Evolutionary conservation across 2,329 filamentous ascomycete genomes (phyloP).

Genomic region (Fusarium bactridioides): DNA sequence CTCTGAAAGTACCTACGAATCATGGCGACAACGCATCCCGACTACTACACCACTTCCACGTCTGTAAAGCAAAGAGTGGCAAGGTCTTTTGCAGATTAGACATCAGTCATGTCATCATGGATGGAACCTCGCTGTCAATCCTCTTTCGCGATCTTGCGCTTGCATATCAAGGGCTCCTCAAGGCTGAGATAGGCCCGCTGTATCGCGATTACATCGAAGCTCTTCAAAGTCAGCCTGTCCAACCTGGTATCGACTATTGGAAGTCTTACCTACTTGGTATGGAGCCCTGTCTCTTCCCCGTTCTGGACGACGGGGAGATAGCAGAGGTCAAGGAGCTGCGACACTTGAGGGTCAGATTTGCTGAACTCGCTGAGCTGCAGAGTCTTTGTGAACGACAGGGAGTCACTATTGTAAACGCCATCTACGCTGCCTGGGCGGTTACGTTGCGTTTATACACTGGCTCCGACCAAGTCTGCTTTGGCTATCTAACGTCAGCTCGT

Average conservation of each 20-base stretch:
- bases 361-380: slow-evolving; percentile 10
- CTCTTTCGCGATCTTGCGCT: slow-evolving; percentile 31
- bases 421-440: slow-evolving; percentile 36
- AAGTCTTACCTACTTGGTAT: slow-evolving; percentile 18
- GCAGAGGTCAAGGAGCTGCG: slow-evolving; percentile 21
- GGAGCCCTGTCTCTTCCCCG: slow-evolving; percentile 30
- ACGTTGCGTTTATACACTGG: slow-evolving; percentile 50
- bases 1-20: background rate
- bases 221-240: slow-evolving; percentile 4
- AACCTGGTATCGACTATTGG: slow-evolving; percentile 24
- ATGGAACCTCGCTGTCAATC: slow-evolving; percentile 32
- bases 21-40: background rate
- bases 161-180: slow-evolving; percentile 5
- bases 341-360: slow-evolving; percentile 30
- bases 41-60: slow-evolving; percentile 19
- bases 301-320: slow-evolving; percentile 19
- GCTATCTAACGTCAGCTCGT: slow-evolving; percentile 61
- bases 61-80: slow-evolving; percentile 33
- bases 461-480: slow-evolving; percentile 59
- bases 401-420: slow-evolving; percentile 28
- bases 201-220: slow-evolving; percentile 29
- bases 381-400: slow-evolving; percentile 13
- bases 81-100: slow-evolving; percentile 36
- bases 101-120: slow-evolving; percentile 36
- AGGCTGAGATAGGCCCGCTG: slow-evolving; percentile 10